phyloP scores from a whole-genome alignment of 1,284 basidiomycete genomes.

The Cutaneotrichosporon sp. region DNA sequence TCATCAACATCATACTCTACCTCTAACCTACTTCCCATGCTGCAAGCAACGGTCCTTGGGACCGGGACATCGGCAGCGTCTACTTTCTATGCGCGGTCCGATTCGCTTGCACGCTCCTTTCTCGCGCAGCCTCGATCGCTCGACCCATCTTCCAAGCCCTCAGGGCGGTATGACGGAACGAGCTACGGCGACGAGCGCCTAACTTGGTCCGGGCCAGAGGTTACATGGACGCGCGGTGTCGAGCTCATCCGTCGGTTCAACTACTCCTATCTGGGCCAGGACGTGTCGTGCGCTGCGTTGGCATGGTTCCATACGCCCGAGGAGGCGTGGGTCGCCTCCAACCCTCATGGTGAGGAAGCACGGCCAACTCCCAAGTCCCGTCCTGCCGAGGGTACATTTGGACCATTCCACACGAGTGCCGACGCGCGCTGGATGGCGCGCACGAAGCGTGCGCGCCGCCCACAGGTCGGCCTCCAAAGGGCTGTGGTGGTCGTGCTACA shows the following conservation, averaged over 20 bases:
- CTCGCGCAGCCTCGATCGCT: constrained; percentile 15
- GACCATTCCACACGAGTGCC: constrained; percentile 48
- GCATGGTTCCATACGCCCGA: constrained; percentile 49
- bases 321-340: constrained; percentile 5
- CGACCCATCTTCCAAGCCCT: background rate
- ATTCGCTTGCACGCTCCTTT: background rate
- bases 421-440: constrained; percentile 14
- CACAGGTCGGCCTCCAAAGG: constrained; percentile 42
- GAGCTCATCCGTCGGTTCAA: constrained; percentile 72
- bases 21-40: constrained; percentile 13
- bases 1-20: background rate
- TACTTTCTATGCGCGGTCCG: constrained; percentile 23
- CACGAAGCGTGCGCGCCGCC: background rate
- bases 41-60: constrained; percentile 35
- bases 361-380: background rate
- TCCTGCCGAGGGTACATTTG: constrained; percentile 37
- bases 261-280: constrained; percentile 67
- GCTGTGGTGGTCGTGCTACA: constrained; percentile 76
- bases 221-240: constrained; percentile 68
- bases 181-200: constrained; percentile 57
- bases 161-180: background rate
- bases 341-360: background rate
- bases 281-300: constrained; percentile 72
- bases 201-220: constrained; percentile 67
- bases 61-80: constrained; percentile 34